Conservation (phyloP, 495 filamentous ascomycete species). For the Lichenothelia convexa region DNA sequence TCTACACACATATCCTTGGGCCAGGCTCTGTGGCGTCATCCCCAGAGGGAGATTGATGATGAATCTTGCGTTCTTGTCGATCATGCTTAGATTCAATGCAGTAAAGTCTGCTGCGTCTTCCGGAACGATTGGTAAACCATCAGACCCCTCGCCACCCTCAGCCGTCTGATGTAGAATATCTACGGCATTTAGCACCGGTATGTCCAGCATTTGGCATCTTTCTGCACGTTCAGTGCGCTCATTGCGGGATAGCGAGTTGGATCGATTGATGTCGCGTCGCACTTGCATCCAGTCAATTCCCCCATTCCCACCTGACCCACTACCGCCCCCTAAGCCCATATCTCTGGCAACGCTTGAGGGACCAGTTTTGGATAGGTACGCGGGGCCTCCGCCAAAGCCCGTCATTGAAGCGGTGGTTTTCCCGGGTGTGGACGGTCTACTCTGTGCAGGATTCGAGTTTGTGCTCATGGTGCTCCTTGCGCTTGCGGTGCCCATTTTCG, state of each 20-base stretch:
- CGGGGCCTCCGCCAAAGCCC: constrained; percentile 33
- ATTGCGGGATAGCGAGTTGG: constrained; percentile 77
- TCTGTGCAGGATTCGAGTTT: constrained; percentile 26
- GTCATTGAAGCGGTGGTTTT: constrained; percentile 18
- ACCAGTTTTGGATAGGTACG: constrained; percentile 17
- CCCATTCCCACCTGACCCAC: too few relatives aligned
- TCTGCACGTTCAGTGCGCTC: constrained; percentile 77
- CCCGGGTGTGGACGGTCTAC: constrained; percentile 26
- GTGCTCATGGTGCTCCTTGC: constrained; percentile 69
- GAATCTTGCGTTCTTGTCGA: constrained; percentile 92
- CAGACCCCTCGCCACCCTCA: constrained; percentile 78
- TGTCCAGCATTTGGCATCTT: constrained; percentile 84
- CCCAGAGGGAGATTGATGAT: constrained; percentile 76
- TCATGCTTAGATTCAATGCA: constrained; percentile 57
- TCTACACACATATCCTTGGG: constrained; percentile 81
- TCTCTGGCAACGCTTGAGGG: constrained; percentile 39
- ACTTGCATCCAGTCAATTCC: constrained; percentile 89
- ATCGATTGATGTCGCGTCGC: constrained; percentile 82
- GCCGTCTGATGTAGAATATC: constrained; percentile 70
- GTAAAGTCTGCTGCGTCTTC: constrained; percentile 73
- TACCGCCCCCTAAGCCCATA: constrained; percentile 39
- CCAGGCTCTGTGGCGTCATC: constrained; percentile 66
- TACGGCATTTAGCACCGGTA: constrained; percentile 70
- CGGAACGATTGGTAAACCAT: constrained; percentile 65
- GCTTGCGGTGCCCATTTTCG: constrained; percentile 82